Base-by-base conservation (phyloP, 1,139 yeast species). In the Insectozyma bohioensis region DNA sequence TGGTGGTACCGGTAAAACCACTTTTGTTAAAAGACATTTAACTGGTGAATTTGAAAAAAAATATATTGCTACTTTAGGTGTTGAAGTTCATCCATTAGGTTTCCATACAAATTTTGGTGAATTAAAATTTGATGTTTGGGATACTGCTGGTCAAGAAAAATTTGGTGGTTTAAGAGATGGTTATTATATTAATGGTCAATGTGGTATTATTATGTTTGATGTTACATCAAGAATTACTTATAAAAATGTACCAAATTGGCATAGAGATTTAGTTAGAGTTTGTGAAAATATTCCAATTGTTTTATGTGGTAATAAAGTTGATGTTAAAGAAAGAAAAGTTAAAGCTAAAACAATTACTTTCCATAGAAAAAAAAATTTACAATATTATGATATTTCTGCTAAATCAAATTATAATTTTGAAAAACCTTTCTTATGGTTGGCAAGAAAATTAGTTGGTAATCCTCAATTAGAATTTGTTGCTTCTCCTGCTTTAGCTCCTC, bases 1-100 rank as follows among this genome's bases (percentile, higher is more conserved):
- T 64, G 98, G 99, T 80, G 99, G 99, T 82, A 92, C 98, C 67
- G 97, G 97, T 75, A 90, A 92, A 83, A 94, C 99, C 76, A 94
- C 99, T 44, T 94, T 94, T 56, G 98, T 94, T 70, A 94, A 92
- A 80, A 90, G 99, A 78, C 99, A 94, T 72, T 83, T 90, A 70
- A 92, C 98, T 48, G 98, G 98, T 75, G 99, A 94, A 70, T 94
- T 94, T 65, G 98, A 94, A 73, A 94, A 94, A 77, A 90, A 90
- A 72, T 94, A 94, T 76, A 87, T 86, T 67, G 98, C 98, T 63
- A 94, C 98, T 42, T 85, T 90, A 60, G 98, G 98, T 76, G 99
- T 94, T 50, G 98, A 94, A 69, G 98, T 94, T 49, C 97, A 92
- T 66, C 98, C 98, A 52, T 81, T 94, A 68, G 90, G 95, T 32